These are phyloP conservation scores for Microbotryum lychnidis-dioicae DNA, from an alignment of 1,284 basidiomycete species.

Conservation along the genomic window DNA sequence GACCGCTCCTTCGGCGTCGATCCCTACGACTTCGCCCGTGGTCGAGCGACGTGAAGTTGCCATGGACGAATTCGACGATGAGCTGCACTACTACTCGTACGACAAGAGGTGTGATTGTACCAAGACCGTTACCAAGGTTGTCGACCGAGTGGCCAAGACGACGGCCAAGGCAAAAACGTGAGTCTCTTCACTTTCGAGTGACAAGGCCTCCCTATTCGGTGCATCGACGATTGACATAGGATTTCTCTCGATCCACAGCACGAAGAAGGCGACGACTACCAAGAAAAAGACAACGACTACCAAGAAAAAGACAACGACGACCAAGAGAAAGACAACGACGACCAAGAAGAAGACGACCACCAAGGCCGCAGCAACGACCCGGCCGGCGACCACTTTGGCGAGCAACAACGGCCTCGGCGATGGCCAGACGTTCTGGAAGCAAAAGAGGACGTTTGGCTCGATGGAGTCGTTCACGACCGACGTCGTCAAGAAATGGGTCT, in stretches of 20 bases:
- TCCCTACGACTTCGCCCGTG: background rate
- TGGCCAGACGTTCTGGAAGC: slow-evolving; percentile 6
- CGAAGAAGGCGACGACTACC: background rate
- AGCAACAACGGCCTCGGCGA: background rate
- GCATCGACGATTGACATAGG: too few relatives aligned
- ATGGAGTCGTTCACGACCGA: slow-evolving; percentile 13
- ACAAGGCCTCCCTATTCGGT: too few relatives aligned
- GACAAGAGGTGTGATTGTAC: background rate
- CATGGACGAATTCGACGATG: background rate
- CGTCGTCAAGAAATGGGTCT: slow-evolving; percentile 16
- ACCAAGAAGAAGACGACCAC: background rate
- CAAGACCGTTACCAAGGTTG: background rate
- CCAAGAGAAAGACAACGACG: background rate
- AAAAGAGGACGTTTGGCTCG: slow-evolving; percentile 12
- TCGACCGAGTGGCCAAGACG: background rate
- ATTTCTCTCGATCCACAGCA: background rate
- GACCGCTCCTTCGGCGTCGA: background rate
- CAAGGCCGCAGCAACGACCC: background rate
- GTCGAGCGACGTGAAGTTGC: background rate
- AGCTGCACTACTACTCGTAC: background rate
- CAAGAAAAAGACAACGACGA: background rate
- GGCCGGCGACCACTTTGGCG: background rate
- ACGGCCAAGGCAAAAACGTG: background rate
- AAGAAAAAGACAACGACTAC: background rate
- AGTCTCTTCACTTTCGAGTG: too few relatives aligned